Conservation (phyloP, 2,329 filamentous ascomycete genomes). For the Neurospora sp. region DNA sequence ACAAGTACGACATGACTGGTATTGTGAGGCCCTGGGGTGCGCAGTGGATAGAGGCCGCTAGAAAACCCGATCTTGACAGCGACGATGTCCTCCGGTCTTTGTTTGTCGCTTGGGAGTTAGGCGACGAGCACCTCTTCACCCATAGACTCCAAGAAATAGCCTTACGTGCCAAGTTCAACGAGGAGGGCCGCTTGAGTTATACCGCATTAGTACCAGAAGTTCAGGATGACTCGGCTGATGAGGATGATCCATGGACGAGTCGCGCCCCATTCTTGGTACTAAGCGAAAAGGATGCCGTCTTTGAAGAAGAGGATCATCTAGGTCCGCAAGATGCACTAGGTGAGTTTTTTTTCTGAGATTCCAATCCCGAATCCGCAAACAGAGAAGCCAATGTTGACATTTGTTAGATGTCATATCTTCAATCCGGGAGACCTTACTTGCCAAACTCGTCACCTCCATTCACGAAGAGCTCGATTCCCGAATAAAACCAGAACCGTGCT, state of each 20-base stretch:
- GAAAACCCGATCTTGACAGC: not conserved
- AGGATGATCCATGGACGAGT: too few species aligned
- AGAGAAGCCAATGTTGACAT: not conserved
- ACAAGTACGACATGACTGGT: slow-evolving; percentile 1
- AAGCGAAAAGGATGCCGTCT: not conserved
- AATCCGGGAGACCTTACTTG: not conserved
- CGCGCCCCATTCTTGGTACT: too few species aligned
- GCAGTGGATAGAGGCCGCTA: not conserved
- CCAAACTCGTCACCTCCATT: not conserved
- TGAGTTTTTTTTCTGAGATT: not conserved
- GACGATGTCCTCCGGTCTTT: not conserved
- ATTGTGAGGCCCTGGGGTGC: not conserved
- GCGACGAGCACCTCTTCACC: not conserved
- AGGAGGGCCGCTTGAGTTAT: not conserved
- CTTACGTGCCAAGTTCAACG: not conserved
- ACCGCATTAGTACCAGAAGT: not conserved
- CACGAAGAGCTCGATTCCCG: not conserved
- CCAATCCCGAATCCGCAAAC: not conserved
- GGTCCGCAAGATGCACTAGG: not conserved
- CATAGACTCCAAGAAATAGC: not conserved
- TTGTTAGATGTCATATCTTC: not conserved
- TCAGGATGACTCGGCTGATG: too few species aligned
- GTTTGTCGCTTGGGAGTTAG: not conserved
- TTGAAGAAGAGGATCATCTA: not conserved
- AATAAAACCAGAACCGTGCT: not conserved